These are phyloP conservation scores for Colletotrichum eleusines DNA, from an alignment of 2,329 filamentous ascomycete genomes.

Conservation along the genomic window DNA sequence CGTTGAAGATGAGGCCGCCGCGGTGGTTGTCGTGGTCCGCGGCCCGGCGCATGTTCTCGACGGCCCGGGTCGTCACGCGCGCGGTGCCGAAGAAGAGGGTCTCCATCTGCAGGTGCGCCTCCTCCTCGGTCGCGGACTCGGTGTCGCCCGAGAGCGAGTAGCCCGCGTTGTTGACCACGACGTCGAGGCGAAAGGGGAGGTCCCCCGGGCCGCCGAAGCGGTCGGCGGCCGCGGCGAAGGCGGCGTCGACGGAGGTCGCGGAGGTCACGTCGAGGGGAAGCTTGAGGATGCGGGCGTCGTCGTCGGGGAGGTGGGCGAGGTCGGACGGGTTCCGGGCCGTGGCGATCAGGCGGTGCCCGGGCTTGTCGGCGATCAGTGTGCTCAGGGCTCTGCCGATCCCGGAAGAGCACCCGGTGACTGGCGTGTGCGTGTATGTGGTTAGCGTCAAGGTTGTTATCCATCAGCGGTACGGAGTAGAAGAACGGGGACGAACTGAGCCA, in stretches of 20 bases:
- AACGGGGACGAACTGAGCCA: conserved; percentile 53
- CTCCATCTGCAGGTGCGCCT: conserved; percentile 52
- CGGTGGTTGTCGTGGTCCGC: conserved; percentile 22
- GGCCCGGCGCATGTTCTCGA: conserved; percentile 54
- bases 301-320: conserved; percentile 56
- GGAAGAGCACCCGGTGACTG: conserved; percentile 63
- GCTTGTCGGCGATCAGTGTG: conserved; percentile 51
- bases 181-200: conserved; percentile 48
- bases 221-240: conserved; percentile 49
- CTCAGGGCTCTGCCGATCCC: conserved; percentile 60
- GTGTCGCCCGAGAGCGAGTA: conserved; percentile 49
- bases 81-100: conserved; percentile 59
- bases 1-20: conserved; percentile 46
- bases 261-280: conserved; percentile 62
- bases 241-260: conserved; percentile 49
- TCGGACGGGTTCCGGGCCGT: conserved; percentile 59
- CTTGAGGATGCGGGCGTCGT: conserved; percentile 55
- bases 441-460: neutral
- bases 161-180: conserved; percentile 51
- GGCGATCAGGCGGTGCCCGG: conserved; percentile 57
- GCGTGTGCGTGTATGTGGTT: neutral
- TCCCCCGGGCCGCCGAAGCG: conserved; percentile 52
- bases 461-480: too few species aligned
- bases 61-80: conserved; percentile 52
- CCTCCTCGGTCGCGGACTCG: conserved; percentile 45